A percentile compares a stretch with the other conserved stretches of the same genome.
phyloP scores from a whole-genome alignment of 2,329 filamentous ascomycete genomes.

The Myriosclerotinia duriaeana region DNA sequence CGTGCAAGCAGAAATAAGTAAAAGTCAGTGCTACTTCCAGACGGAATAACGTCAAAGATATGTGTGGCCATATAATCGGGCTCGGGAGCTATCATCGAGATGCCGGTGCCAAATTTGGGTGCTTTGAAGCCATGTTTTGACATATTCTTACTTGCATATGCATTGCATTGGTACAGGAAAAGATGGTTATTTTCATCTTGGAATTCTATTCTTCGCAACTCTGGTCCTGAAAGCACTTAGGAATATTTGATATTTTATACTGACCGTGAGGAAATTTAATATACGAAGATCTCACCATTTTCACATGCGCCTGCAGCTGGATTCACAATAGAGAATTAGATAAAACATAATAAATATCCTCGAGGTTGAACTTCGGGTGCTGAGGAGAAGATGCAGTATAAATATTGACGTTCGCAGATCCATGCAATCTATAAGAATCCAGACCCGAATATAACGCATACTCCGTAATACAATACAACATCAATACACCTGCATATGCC shows the following conservation, averaged over 20 bases:
- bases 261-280: background rate
- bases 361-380: background rate
- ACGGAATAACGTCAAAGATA: background rate
- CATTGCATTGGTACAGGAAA: background rate
- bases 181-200: background rate
- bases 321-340: background rate
- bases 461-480: background rate
- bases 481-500: background rate
- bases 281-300: background rate
- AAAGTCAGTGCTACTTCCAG: too few relatives aligned
- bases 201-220: background rate
- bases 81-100: background rate
- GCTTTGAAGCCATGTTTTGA: background rate
- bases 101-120: background rate
- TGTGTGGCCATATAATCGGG: too few relatives aligned
- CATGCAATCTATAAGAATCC: background rate
- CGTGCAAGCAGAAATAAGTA: background rate
- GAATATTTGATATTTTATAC: background rate
- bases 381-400: background rate
- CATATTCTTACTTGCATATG: background rate
- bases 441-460: background rate
- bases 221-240: background rate
- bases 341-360: background rate
- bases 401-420: background rate
- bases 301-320: background rate